Conservation (phyloP, 495 filamentous ascomycete genomes). For the Lichina pygmaea region DNA sequence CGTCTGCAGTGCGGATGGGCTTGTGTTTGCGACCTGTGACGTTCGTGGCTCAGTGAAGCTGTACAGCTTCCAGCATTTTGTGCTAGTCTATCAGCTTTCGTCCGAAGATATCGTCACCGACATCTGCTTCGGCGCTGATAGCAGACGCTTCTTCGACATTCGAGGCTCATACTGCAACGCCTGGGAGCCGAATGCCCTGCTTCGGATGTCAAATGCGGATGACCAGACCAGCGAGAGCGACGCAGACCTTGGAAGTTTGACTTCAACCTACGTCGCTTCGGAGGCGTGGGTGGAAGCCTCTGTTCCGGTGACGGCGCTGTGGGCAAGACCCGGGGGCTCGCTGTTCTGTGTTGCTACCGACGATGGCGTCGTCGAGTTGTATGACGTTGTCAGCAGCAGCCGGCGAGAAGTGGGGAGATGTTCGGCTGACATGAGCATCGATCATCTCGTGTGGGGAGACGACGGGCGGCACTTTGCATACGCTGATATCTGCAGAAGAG, state of each 20-base stretch:
- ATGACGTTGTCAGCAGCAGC: neutral
- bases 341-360: neutral
- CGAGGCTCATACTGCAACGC: constrained; percentile 5
- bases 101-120: constrained; percentile 5
- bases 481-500: neutral
- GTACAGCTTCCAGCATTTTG: constrained; percentile 6
- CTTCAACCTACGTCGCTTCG: neutral
- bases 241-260: neutral
- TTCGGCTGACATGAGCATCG: neutral
- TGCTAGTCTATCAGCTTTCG: constrained; percentile 7
- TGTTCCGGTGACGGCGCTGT: neutral
- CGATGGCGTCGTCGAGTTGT: neutral
- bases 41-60: constrained; percentile 7
- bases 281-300: neutral
- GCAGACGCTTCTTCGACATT: constrained; percentile 7
- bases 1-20: constrained; percentile 7
- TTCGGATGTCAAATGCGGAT: constrained; percentile 2
- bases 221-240: neutral
- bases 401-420: neutral
- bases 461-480: neutral
- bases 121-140: constrained; percentile 5
- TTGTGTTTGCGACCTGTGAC: constrained; percentile 8
- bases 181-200: constrained; percentile 7
- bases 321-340: neutral
- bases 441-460: neutral